Evolutionary conservation across 192 early-diverging fungal species (phyloP).

Genomic region (Mortierella alpina): DNA sequence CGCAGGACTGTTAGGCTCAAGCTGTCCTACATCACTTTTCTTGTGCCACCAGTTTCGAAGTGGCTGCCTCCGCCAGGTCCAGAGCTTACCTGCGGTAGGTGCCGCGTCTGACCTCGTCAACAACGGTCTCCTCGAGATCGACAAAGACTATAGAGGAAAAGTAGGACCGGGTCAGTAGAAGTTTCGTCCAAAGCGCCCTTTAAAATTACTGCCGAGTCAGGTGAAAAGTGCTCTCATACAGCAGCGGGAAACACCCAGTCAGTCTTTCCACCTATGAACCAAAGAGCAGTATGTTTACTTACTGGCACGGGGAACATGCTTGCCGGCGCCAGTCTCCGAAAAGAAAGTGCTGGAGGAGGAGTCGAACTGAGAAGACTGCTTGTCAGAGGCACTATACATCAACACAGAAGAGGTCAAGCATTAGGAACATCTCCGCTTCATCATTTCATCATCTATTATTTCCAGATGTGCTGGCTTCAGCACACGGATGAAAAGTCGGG

Average conservation of each 20-base stretch:
- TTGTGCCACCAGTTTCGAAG: too few species aligned
- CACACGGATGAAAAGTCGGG: background rate
- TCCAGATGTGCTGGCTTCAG: background rate
- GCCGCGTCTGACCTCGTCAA: conserved; percentile 99
- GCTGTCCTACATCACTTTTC: too few species aligned
- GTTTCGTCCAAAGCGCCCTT: too few species aligned
- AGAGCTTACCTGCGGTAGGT: conserved; percentile 88
- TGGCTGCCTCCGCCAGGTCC: too few species aligned
- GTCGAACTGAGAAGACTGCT: conserved; percentile 82
- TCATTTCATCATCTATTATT: background rate
- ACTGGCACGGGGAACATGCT: conserved; percentile 97
- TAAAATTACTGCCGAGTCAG: background rate
- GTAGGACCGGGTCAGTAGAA: background rate
- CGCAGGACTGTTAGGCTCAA: too few species aligned
- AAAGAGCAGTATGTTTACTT: conserved; percentile 11
- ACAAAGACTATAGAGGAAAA: conserved; percentile 85
- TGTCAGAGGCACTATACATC: conserved; percentile 69
- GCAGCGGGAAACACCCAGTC: background rate
- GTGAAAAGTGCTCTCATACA: background rate
- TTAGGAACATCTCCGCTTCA: background rate
- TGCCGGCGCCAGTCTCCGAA: conserved; percentile 98
- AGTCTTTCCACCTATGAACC: background rate
- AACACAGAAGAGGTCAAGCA: background rate
- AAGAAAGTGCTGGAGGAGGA: conserved; percentile 99
- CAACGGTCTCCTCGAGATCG: conserved; percentile 96